These are phyloP conservation scores for Neurospora discreta DNA, from an alignment of 495 filamentous ascomycete species.

Conservation along the genomic window DNA sequence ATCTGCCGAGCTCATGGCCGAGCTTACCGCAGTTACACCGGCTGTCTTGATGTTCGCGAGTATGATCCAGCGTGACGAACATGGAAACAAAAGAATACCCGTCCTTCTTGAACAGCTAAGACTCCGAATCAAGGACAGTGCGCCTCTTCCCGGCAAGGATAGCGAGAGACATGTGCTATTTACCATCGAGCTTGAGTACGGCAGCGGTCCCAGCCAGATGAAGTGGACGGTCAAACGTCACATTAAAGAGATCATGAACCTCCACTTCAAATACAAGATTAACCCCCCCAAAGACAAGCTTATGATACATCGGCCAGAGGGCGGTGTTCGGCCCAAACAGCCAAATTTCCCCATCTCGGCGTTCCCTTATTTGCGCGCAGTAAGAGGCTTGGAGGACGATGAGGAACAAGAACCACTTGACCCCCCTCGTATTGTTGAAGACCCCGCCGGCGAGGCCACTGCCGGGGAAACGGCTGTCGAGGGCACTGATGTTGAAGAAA, in stretches of 20 bases:
- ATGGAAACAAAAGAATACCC: slow-evolving; percentile 87
- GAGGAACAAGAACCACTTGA: slow-evolving; percentile 62
- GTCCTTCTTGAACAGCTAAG: slow-evolving; percentile 93
- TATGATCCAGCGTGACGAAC: slow-evolving; percentile 95
- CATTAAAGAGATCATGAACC: slow-evolving; percentile 79
- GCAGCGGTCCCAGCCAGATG: slow-evolving; percentile 90
- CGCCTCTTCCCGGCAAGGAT: slow-evolving; percentile 44
- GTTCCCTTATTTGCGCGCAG: slow-evolving; percentile 82
- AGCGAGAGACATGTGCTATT: slow-evolving; percentile 80
- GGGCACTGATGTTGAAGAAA: slow-evolving; percentile 30
- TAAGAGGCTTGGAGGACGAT: slow-evolving; percentile 67
- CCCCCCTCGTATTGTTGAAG: slow-evolving; percentile 31
- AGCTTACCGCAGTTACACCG: slow-evolving; percentile 81
- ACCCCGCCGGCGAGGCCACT: slow-evolving; percentile 34
- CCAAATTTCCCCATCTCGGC: slow-evolving; percentile 81
- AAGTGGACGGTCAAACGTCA: slow-evolving; percentile 89
- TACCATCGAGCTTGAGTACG: slow-evolving; percentile 90
- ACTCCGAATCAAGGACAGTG: slow-evolving; percentile 70
- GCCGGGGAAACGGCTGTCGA: slow-evolving; percentile 40
- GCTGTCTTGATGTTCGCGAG: slow-evolving; percentile 88
- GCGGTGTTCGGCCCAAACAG: slow-evolving; percentile 50
- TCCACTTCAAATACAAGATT: slow-evolving; percentile 87
- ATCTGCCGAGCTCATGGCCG: slow-evolving; percentile 90
- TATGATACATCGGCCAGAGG: slow-evolving; percentile 31
- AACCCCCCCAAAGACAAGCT: slow-evolving; percentile 72